These are phyloP conservation scores for Xylaria nigripes DNA, from an alignment of 495 filamentous ascomycete genomes.

Conservation along the genomic window DNA sequence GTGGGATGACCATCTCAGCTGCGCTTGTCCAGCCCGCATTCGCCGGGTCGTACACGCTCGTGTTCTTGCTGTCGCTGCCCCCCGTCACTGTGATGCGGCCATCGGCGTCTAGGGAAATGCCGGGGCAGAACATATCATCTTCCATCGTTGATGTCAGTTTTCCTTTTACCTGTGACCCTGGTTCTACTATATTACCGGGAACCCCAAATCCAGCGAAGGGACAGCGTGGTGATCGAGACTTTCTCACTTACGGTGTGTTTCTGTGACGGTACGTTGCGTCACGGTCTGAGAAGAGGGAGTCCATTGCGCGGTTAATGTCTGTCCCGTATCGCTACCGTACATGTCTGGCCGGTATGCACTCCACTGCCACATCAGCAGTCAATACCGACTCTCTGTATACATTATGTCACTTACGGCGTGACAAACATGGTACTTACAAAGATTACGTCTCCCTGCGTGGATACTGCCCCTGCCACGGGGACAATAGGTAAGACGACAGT, in stretches of 20 bases:
- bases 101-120: slow-evolving; percentile 42
- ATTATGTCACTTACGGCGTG: not conserved
- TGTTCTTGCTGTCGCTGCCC: slow-evolving; percentile 35
- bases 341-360: slow-evolving; percentile 8
- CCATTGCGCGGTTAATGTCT: slow-evolving; percentile 40
- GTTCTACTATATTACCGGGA: too few relatives aligned
- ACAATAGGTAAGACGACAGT: slow-evolving; percentile 48
- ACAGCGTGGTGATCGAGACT: not conserved
- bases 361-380: slow-evolving; percentile 2
- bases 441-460: slow-evolving; percentile 2
- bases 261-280: slow-evolving; percentile 30
- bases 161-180: not conserved
- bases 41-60: slow-evolving; percentile 39
- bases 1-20: slow-evolving; percentile 37
- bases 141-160: not conserved
- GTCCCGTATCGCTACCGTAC: slow-evolving; percentile 17
- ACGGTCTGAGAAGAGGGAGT: slow-evolving; percentile 27
- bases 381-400: not conserved
- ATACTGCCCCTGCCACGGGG: slow-evolving; percentile 26
- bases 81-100: slow-evolving; percentile 50
- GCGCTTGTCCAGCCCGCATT: slow-evolving; percentile 27
- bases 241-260: slow-evolving; percentile 30
- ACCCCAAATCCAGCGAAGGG: not conserved
- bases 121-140: slow-evolving; percentile 55
- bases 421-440: not conserved